Percentiles rank a stretch among this genome's conserved stretches.
Evolutionary conservation across 768 basidiomycete genomes (phyloP).

Genomic region (Tulasnella calospora): DNA sequence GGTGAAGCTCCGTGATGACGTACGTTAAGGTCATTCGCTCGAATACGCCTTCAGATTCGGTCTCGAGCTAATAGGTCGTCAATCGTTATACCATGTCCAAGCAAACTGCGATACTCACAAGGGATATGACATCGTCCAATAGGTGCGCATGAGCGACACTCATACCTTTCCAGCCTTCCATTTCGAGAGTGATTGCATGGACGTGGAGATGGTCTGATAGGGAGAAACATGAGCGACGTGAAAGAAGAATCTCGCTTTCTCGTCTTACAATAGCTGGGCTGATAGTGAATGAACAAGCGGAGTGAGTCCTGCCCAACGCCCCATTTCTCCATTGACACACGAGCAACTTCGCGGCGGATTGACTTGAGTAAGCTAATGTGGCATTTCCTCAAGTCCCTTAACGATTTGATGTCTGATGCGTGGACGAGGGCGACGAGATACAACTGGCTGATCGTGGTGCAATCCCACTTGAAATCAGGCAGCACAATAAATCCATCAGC

Average conservation of each 20-base stretch:
- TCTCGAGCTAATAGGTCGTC: constrained; percentile 52
- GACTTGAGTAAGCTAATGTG: constrained; percentile 65
- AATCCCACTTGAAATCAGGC: constrained; percentile 98
- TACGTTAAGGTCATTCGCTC: constrained; percentile 76
- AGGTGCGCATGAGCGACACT: constrained; percentile 87
- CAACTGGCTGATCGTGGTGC: constrained; percentile 62
- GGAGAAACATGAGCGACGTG: neutral
- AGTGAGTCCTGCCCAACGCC: constrained; percentile 57
- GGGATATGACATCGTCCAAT: constrained; percentile 82
- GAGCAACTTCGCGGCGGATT: constrained; percentile 55
- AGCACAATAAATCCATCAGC: constrained; percentile 66
- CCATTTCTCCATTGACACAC: constrained; percentile 58
- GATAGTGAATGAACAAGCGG: constrained; percentile 87
- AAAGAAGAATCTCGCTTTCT: neutral
- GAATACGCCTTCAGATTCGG: constrained; percentile 50
- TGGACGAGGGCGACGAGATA: constrained; percentile 80
- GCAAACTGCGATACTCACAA: constrained; percentile 46
- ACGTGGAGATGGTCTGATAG: constrained; percentile 88
- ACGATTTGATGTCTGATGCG: constrained; percentile 55
- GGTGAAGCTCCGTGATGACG: constrained; percentile 76
- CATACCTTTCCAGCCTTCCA: constrained; percentile 62
- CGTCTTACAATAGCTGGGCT: constrained; percentile 85
- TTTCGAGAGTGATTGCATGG: constrained; percentile 78
- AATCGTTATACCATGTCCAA: neutral
- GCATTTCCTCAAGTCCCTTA: constrained; percentile 64